Conservation (phyloP, 2,329 filamentous ascomycete genomes). For the Colletotrichum salicis region DNA sequence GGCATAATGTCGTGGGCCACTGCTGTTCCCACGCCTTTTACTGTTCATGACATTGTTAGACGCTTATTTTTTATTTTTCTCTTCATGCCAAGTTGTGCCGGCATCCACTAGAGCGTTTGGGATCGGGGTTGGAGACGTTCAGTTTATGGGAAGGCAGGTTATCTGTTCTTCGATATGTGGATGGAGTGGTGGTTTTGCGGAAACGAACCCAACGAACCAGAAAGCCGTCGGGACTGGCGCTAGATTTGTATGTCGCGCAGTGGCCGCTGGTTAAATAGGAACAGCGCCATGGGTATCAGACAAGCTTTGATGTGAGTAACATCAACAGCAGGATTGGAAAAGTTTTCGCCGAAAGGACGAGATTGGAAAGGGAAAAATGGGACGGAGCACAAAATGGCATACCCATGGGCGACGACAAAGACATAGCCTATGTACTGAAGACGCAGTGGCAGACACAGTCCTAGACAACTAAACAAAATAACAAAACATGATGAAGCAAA, state of each 20-base stretch:
- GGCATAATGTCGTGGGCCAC: conserved; percentile 4
- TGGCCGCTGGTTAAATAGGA: not conserved
- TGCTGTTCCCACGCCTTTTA: not conserved
- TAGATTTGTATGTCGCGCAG: conserved; percentile 6
- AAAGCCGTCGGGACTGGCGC: conserved; percentile 17
- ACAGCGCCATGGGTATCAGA: not conserved
- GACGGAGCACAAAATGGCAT: conserved; percentile 7
- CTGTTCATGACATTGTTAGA: conserved; percentile 35
- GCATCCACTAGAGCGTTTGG: conserved; percentile 27
- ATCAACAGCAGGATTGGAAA: not conserved
- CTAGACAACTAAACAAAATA: conserved; percentile 30
- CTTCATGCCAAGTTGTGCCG: conserved; percentile 22
- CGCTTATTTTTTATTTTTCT: conserved; percentile 33
- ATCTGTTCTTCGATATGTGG: not conserved
- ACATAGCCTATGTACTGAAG: not conserved
- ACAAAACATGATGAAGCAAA: conserved; percentile 12
- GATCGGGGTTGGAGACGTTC: conserved; percentile 3
- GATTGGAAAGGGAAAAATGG: conserved; percentile 20
- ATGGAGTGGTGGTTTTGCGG: conserved; percentile 19
- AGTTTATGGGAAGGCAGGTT: not conserved
- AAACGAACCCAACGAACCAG: conserved; percentile 15
- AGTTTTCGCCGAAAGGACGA: not conserved
- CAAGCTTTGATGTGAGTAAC: not conserved
- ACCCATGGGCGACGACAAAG: not conserved
- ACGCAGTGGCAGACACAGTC: conserved; percentile 15